Evolutionary conservation across 2,329 filamentous ascomycete genomes (phyloP).

Genomic region (Clonostachys rhizophaga): DNA sequence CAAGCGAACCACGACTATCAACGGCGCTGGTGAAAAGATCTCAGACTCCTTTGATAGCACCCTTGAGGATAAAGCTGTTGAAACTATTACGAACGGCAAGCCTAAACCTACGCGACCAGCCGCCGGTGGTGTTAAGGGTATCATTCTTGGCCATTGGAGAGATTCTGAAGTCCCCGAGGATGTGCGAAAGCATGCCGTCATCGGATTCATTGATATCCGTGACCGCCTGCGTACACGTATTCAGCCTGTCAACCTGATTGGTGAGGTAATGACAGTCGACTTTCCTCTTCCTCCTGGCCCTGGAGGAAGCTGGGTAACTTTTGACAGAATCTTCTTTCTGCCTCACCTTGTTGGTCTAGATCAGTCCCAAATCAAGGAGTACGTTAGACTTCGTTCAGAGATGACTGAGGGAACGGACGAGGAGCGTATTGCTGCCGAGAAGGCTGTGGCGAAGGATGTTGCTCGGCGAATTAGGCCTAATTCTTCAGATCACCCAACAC

Average conservation of each 20-base stretch:
- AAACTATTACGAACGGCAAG: not conserved
- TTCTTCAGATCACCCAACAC: conserved; percentile 33
- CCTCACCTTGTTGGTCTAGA: conserved; percentile 50
- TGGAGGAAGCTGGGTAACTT: conserved; percentile 61
- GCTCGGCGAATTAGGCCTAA: conserved; percentile 35
- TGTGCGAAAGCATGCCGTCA: conserved; percentile 50
- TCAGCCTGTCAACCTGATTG: conserved; percentile 41
- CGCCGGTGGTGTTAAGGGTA: conserved; percentile 32
- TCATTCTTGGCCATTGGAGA: conserved; percentile 55
- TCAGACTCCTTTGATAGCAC: not conserved
- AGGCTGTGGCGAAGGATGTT: conserved; percentile 40
- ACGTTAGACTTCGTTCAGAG: conserved; percentile 49
- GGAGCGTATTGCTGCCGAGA: conserved; percentile 26
- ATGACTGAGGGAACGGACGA: conserved; percentile 17
- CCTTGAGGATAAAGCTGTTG: too few relatives aligned
- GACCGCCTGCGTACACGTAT: conserved; percentile 57
- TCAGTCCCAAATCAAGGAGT: conserved; percentile 57
- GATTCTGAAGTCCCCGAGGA: conserved; percentile 46
- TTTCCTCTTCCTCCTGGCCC: conserved; percentile 51
- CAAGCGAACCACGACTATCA: conserved; percentile 38
- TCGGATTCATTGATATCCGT: conserved; percentile 58
- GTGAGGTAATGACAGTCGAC: conserved; percentile 37
- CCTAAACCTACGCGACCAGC: conserved; percentile 18
- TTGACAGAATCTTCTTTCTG: conserved; percentile 55
- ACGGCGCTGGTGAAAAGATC: not conserved